Conservation (phyloP, 202 grass and related monocot genomes). For the Hordeum pubiflorum region DNA sequence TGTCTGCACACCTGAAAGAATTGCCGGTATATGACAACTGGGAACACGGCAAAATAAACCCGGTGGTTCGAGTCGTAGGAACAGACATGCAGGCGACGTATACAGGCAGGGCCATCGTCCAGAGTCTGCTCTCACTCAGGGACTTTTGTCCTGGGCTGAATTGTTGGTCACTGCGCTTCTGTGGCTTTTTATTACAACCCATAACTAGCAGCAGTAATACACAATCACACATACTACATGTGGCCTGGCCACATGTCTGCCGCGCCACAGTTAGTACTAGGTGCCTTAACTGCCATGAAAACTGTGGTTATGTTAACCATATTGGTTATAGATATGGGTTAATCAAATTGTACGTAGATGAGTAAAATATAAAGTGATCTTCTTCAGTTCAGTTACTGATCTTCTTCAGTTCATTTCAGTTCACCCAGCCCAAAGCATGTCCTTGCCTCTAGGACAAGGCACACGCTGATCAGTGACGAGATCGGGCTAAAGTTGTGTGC, state of each 20-base stretch:
- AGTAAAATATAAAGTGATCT: too few relatives aligned
- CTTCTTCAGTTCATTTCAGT: too few relatives aligned
- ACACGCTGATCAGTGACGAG: too few relatives aligned
- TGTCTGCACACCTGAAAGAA: neutral
- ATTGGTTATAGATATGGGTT: neutral
- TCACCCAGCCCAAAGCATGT: too few relatives aligned
- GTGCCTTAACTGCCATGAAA: neutral
- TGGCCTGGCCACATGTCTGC: neutral
- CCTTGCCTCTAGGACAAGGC: too few relatives aligned
- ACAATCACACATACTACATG: neutral
- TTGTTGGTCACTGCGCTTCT: constrained; percentile 2
- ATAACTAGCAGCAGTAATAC: neutral
- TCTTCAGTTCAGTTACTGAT: too few relatives aligned
- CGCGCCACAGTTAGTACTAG: neutral
- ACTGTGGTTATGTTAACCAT: neutral
- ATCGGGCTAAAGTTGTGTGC: neutral
- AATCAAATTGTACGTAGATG: neutral
- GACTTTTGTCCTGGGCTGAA: constrained; percentile 9
- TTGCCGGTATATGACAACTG: neutral
- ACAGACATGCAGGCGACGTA: neutral
- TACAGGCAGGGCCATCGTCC: constrained; percentile 3
- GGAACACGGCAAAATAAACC: constrained; percentile 1
- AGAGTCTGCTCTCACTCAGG: constrained; percentile 15
- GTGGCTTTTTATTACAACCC: neutral
- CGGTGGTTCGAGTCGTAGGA: constrained; percentile 14